Evolutionary conservation across 2,329 filamentous ascomycete genomes (phyloP).

Genomic region (Thielaviopsis populi): DNA sequence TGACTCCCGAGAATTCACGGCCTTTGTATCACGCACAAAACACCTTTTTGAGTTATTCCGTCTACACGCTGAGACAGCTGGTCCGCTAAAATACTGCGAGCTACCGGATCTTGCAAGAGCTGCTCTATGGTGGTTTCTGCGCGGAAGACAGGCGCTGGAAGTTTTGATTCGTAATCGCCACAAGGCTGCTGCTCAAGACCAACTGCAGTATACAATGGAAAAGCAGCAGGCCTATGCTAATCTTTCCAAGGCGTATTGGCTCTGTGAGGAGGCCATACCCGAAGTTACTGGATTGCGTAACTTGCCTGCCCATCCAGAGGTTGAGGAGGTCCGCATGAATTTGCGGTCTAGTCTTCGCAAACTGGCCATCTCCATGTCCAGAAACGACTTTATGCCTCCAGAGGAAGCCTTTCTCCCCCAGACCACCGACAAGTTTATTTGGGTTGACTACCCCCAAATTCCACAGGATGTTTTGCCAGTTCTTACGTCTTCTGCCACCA

Average conservation of each 20-base stretch:
- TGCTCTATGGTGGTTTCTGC: conserved; percentile 80
- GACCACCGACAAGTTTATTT: conserved; percentile 65
- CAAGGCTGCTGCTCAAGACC: conserved; percentile 32
- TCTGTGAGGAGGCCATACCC: conserved; percentile 42
- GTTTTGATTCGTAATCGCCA: conserved; percentile 50
- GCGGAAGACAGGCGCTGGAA: conserved; percentile 64
- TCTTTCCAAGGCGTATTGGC: conserved; percentile 74
- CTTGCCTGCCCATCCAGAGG: conserved; percentile 30
- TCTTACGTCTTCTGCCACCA: conserved; percentile 32
- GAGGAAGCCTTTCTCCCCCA: conserved; percentile 56
- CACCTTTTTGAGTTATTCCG: conserved; percentile 65
- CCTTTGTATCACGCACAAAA: conserved; percentile 55
- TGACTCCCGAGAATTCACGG: conserved; percentile 29
- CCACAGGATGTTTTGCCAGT: conserved; percentile 57
- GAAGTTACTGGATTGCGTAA: conserved; percentile 33
- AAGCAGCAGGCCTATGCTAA: conserved; percentile 71
- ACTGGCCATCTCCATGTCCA: conserved; percentile 66
- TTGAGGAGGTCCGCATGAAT: conserved; percentile 38
- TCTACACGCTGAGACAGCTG: conserved; percentile 59
- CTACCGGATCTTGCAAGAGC: conserved; percentile 56
- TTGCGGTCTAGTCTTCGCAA: conserved; percentile 55
- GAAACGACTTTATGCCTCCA: conserved; percentile 63
- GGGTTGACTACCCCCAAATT: conserved; percentile 62
- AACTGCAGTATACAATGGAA: conserved; percentile 39
- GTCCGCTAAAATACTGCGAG: conserved; percentile 47